These are phyloP conservation scores for Dicorynia guianensis DNA, from an alignment of 306 rosid genomes.

Conservation along the genomic window DNA sequence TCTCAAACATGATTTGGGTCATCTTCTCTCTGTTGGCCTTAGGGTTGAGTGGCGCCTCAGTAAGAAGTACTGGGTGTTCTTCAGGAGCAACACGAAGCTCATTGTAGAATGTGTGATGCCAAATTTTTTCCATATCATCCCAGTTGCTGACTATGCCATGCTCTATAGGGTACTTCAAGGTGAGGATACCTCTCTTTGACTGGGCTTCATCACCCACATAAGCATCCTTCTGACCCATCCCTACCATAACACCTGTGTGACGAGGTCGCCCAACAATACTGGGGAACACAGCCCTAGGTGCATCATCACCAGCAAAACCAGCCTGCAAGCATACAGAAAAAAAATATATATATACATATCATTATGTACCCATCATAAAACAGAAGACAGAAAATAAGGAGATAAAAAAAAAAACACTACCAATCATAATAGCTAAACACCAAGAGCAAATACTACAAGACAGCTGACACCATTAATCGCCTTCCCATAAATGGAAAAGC, in stretches of 20 bases:
- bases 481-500: neutral
- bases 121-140: constrained; percentile 83
- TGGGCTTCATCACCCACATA: constrained; percentile 79
- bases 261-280: constrained; percentile 74
- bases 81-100: constrained; percentile 79
- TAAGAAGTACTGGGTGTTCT: constrained; percentile 79
- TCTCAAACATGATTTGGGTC: constrained; percentile 79
- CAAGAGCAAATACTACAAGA: neutral
- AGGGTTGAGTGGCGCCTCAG: constrained; percentile 80
- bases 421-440: neutral
- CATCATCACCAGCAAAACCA: constrained; percentile 76
- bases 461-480: neutral
- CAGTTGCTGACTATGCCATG: constrained; percentile 82
- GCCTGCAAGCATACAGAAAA: constrained; percentile 51
- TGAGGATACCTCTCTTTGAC: constrained; percentile 70
- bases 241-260: constrained; percentile 75
- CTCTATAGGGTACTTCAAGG: constrained; percentile 75
- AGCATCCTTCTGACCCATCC: constrained; percentile 80
- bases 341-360: neutral
- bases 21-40: constrained; percentile 85
- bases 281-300: constrained; percentile 74
- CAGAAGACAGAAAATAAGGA: neutral
- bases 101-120: constrained; percentile 77
- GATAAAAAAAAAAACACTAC: neutral
- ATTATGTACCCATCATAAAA: neutral